Evolutionary conservation across 768 basidiomycete species (phyloP), one percentile per base, ranked within the genome.

Genomic region (Kwoniella bestiolae): DNA sequence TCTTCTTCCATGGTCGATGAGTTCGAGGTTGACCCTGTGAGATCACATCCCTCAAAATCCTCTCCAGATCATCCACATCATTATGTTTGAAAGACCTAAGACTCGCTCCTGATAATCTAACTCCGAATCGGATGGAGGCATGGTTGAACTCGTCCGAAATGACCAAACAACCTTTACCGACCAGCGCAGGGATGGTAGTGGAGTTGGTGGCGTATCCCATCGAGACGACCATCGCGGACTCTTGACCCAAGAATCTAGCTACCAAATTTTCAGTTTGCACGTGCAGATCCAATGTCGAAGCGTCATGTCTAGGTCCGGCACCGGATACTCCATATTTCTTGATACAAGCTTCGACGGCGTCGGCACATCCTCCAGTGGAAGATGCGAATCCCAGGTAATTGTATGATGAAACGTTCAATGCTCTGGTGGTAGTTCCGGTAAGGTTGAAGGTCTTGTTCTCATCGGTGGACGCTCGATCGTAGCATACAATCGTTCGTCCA

Each of bases 311-410:
- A 14, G 90, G 75, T 26, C 92, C 93, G 63, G 88, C 88, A 0
- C 89, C 83, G 2, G 89, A 87, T 18, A 94, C 82, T 26, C 95
- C 95, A 76, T 94, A 94, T 3, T 88, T 87, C 68, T 84, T 85
- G 79, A 98, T 87, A 21, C 85, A 83, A 68, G 91, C 89, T 77
- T 94, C 93, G 7, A 92, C 94, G 5, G 91, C 92, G 76, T 98
- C 96, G 7, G 96, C 92, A 78, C 94, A 96, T 5, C 91, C 91
- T 14, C 96, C 96, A 3, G 87, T 86, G 16, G 90, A 90, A 78
- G 95, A 92, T 0, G 95, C 96, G 77, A 99, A 99, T 3, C 96
- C 96, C 74, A 99, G 92, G 79, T 98, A 99, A 83, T 98, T 99
- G 84, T 99, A 99, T 7, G 93, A 96, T 0, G 94, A 94, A 70